Base-by-base conservation (phyloP, 2,329 filamentous ascomycete genomes). In the Rhexocercosporidium sp. region DNA sequence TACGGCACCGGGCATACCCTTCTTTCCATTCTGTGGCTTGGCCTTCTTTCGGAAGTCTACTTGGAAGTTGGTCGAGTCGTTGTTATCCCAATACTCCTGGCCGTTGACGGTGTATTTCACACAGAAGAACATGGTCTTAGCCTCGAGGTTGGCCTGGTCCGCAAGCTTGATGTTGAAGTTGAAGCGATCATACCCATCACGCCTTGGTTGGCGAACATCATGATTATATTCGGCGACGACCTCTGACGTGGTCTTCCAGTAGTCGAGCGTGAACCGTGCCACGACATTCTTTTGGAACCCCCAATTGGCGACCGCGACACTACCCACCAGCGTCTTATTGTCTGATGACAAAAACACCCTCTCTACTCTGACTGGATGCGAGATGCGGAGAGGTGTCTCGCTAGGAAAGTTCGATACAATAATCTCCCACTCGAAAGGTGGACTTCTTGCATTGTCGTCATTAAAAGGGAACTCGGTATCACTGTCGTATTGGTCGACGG, bases 161-260 rank as follows among this genome's bases (percentile, higher is more conserved):
- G 94, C 90, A 66, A 99, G 81, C 82, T 94, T 95, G 83, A 99
- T 96, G 79, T 89, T 93, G 81, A 99, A 99, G 76, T 90, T 92
- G 82, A 99, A 99, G 46, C 93, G 88, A 78, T 99, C 96, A 73
- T 91, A 90, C 57, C 90, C 89, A 73, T 91, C 85, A 3, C 82
- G 82, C 49, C 91, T 87, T 72, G 87, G 87, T 31, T 88, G 88
- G 51, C 89, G 88, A 54, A 95, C 86, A 80, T 96, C 92, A 69
- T 92, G 88, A 77, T 90, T 90, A 81, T 88, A 99, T 75, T 97
- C 94, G n/a, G 93, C 95, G 44, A 86, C 85, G 1, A 98, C 92
- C 78, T 99, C 96, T 0, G 96, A 99, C 0, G 94, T 96, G 0
- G 96, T 99, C 85, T 97, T 97, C 96, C 96, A 99, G 81, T 97